These are phyloP conservation scores for Chiua virens DNA, from an alignment of 768 basidiomycete species.

Conservation along the genomic window DNA sequence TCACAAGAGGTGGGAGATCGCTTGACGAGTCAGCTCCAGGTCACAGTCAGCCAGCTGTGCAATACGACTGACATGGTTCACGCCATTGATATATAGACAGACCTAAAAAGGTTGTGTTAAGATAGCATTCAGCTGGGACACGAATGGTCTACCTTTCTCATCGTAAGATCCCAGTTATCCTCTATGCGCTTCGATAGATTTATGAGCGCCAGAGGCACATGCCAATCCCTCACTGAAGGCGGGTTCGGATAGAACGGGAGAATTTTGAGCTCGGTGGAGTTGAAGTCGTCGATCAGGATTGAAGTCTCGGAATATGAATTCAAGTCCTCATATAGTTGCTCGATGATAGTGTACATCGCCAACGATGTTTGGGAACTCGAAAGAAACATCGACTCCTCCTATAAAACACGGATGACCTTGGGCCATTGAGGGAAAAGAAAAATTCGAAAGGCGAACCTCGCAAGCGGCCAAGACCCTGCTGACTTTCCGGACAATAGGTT, in stretches of 20 bases:
- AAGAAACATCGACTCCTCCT: slow-evolving; percentile 90
- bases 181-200: slow-evolving; percentile 79
- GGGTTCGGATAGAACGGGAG: slow-evolving; percentile 98
- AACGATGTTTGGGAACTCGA: slow-evolving; percentile 69
- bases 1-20: slow-evolving; percentile 90
- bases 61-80: slow-evolving; percentile 88
- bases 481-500: slow-evolving; percentile 93
- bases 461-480: slow-evolving; percentile 85
- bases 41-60: slow-evolving; percentile 92
- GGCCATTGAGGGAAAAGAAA: neutral
- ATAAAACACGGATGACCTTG: slow-evolving; percentile 5
- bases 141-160: slow-evolving; percentile 65
- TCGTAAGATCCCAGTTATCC: slow-evolving; percentile 95
- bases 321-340: slow-evolving; percentile 95
- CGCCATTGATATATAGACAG: slow-evolving; percentile 82
- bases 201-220: slow-evolving; percentile 89
- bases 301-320: slow-evolving; percentile 98
- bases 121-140: neutral
- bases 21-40: slow-evolving; percentile 74
- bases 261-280: slow-evolving; percentile 93
- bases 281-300: slow-evolving; percentile 87
- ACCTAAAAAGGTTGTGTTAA: slow-evolving; percentile 40
- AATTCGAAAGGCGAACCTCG: slow-evolving; percentile 60
- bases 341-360: slow-evolving; percentile 79
- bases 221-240: slow-evolving; percentile 87